A percentile compares a stretch with the other conserved stretches of the same genome.
Evolutionary conservation across 1,139 yeast genomes (phyloP).

Genomic region (Geotrichum carabidarum): DNA sequence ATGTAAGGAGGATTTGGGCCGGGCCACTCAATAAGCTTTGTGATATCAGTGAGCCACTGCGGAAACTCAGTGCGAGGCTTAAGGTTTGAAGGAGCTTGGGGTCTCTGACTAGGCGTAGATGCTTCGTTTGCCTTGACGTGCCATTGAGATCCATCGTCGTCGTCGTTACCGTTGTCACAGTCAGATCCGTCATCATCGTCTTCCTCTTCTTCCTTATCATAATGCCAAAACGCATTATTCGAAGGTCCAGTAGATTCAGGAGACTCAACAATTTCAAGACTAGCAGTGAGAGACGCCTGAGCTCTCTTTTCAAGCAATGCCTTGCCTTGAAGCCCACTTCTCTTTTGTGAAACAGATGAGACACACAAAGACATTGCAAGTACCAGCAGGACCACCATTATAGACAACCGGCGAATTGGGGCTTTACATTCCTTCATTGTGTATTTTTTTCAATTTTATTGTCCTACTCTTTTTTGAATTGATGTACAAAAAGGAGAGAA

Average conservation of each 20-base stretch:
- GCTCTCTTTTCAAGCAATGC: too few relatives aligned
- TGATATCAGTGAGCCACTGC: slow-evolving; percentile 66
- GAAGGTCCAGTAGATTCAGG: too few relatives aligned
- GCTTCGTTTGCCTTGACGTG: slow-evolving; percentile 11
- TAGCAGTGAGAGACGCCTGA: too few relatives aligned
- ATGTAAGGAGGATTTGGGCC: slow-evolving; percentile 81
- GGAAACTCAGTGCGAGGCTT: slow-evolving; percentile 48
- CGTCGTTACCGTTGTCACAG: slow-evolving; percentile 34
- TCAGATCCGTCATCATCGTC: slow-evolving; percentile 29
- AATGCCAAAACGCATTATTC: neutral
- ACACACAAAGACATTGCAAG: neutral
- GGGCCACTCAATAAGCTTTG: slow-evolving; percentile 78
- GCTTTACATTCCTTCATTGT: too few relatives aligned
- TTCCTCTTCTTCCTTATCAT: slow-evolving; percentile 22
- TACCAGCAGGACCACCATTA: neutral
- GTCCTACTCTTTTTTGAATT: too few relatives aligned
- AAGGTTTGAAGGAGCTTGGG: neutral
- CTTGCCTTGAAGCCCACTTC: too few relatives aligned
- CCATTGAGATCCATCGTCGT: slow-evolving; percentile 34
- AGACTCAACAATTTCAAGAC: too few relatives aligned
- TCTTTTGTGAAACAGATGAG: neutral
- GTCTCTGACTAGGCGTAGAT: neutral
- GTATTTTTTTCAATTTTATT: too few relatives aligned
- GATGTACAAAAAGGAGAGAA: too few relatives aligned
- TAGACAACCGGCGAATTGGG: too few relatives aligned